phyloP scores from a whole-genome alignment of 768 basidiomycete species.

The Termitomyces sp. region DNA sequence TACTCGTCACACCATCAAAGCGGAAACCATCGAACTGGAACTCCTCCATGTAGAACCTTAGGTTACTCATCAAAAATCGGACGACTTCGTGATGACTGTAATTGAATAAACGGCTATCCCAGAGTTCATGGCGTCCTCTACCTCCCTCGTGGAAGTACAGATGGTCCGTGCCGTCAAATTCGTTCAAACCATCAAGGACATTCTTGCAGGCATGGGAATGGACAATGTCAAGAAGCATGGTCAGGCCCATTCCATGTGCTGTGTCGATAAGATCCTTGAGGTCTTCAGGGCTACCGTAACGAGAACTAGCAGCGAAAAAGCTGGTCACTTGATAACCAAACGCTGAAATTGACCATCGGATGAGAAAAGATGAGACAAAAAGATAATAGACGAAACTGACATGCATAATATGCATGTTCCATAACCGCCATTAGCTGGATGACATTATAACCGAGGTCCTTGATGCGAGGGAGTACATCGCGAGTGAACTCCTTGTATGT shows the following conservation, averaged over 20 bases:
- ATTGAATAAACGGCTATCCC: slow-evolving; percentile 98
- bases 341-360: slow-evolving; percentile 38
- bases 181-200: slow-evolving; percentile 89
- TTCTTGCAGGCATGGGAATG: slow-evolving; percentile 99
- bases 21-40: slow-evolving; percentile 97
- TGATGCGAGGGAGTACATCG: slow-evolving; percentile 82
- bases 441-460: slow-evolving; percentile 88
- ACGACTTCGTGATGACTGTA: slow-evolving; percentile 93
- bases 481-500: slow-evolving; percentile 94
- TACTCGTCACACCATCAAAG: slow-evolving; percentile 98
- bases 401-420: slow-evolving; percentile 98
- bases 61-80: slow-evolving; percentile 90
- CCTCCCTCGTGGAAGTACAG: slow-evolving; percentile 93
- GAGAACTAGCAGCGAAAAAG: slow-evolving; percentile 95
- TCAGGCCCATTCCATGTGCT: slow-evolving; percentile 89
- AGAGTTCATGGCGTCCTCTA: slow-evolving; percentile 90
- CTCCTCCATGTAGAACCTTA: slow-evolving; percentile 93
- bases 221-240: slow-evolving; percentile 92
- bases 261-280: slow-evolving; percentile 93
- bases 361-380: not conserved
- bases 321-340: slow-evolving; percentile 98
- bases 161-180: slow-evolving; percentile 97
- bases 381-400: slow-evolving; percentile 38
- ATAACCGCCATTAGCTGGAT: slow-evolving; percentile 99
- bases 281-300: slow-evolving; percentile 95